Conservation (phyloP, 2,329 filamentous ascomycete species). For the Scytalidium sp. region DNA sequence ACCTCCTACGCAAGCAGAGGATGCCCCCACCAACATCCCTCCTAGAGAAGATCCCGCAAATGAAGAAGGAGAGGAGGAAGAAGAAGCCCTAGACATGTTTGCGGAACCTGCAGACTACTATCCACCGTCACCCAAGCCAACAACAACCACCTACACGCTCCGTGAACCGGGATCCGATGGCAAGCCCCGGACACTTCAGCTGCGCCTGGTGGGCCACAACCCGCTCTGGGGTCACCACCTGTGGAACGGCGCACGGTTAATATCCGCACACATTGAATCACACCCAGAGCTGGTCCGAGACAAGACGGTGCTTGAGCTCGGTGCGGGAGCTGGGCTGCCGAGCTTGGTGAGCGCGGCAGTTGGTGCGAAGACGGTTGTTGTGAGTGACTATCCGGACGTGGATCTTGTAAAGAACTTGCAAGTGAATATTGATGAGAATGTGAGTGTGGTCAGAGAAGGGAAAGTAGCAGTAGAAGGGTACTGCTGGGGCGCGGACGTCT, state of each 20-base stretch:
- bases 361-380: slow-evolving; percentile 68
- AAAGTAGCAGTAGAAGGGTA: slow-evolving; percentile 62
- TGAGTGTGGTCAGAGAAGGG: slow-evolving; percentile 22
- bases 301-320: slow-evolving; percentile 81
- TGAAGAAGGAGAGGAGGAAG: slow-evolving; percentile 12
- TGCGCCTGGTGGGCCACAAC: slow-evolving; percentile 82
- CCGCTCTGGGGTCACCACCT: slow-evolving; percentile 87
- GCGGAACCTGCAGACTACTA: slow-evolving; percentile 80
- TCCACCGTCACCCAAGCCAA: slow-evolving; percentile 72
- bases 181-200: slow-evolving; percentile 23
- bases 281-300: slow-evolving; percentile 59
- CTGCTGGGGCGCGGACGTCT: slow-evolving; percentile 73
- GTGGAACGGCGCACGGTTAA: slow-evolving; percentile 84
- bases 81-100: slow-evolving; percentile 54
- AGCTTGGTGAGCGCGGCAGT: slow-evolving; percentile 73
- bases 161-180: slow-evolving; percentile 7
- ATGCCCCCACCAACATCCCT: too few species aligned
- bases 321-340: slow-evolving; percentile 82
- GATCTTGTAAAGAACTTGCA: slow-evolving; percentile 79
- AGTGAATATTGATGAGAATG: slow-evolving; percentile 60
- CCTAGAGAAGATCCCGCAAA: neutral
- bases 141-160: slow-evolving; percentile 68
- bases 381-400: slow-evolving; percentile 85
- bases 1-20: neutral
- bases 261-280: slow-evolving; percentile 75